Conservation (phyloP, 768 basidiomycete genomes). For the Leccinum pellstonianum region DNA sequence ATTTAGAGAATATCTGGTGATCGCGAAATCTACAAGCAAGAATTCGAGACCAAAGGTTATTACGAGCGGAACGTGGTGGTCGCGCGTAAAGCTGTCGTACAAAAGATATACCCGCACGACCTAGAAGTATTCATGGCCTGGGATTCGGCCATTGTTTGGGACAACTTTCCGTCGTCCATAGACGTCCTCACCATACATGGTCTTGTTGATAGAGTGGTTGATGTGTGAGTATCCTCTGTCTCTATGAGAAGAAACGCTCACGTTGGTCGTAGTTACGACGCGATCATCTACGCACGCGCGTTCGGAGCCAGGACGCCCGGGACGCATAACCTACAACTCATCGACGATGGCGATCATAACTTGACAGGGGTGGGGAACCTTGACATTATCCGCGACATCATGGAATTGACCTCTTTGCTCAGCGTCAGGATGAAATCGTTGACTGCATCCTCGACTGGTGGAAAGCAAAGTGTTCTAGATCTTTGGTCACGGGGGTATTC, state of each 20-base stretch:
- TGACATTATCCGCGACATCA: neutral
- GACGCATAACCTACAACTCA: constrained; percentile 65
- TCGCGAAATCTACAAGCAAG: constrained; percentile 41
- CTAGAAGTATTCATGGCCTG: constrained; percentile 59
- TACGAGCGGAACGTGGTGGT: constrained; percentile 63
- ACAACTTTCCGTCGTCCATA: constrained; percentile 55
- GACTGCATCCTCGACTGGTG: constrained; percentile 71
- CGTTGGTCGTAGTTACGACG: constrained; percentile 56
- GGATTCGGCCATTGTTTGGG: constrained; percentile 69
- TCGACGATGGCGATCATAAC: constrained; percentile 81
- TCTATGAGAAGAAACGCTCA: constrained; percentile 1
- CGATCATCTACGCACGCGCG: constrained; percentile 62
- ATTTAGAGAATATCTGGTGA: constrained; percentile 32
- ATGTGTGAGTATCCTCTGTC: constrained; percentile 50
- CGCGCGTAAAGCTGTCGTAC: constrained; percentile 56
- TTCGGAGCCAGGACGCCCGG: constrained; percentile 58
- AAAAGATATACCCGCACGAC: constrained; percentile 56
- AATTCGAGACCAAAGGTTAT: constrained; percentile 56
- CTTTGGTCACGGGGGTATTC: constrained; percentile 63
- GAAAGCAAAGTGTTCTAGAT: constrained; percentile 43
- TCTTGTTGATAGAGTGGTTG: constrained; percentile 63
- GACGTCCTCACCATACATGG: constrained; percentile 82
- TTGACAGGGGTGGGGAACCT: constrained; percentile 51
- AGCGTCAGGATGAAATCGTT: constrained; percentile 67
- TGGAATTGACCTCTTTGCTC: constrained; percentile 5